phyloP scores from a whole-genome alignment of 805 yeast species.

The Saccharomycopsis babjevae region DNA sequence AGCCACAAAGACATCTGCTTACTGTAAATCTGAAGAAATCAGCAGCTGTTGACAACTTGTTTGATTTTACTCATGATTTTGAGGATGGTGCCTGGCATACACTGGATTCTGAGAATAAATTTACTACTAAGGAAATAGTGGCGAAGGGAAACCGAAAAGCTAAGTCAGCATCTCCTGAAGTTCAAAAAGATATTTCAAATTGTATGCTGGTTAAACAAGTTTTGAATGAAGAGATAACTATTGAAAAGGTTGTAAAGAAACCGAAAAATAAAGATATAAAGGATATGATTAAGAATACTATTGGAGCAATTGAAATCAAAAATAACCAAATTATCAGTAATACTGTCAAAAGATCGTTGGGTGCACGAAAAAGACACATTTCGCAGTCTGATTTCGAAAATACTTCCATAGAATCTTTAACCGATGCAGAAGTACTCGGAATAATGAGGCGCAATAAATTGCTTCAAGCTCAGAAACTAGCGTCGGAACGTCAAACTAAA shows the following conservation, averaged over 20 bases:
- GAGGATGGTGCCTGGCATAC: not conserved
- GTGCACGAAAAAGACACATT: not conserved
- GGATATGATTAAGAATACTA: conserved; percentile 16
- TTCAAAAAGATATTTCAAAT: not conserved
- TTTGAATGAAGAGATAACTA: conserved; percentile 8
- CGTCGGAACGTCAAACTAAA: not conserved
- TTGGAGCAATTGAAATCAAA: conserved; percentile 15
- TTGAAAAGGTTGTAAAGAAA: conserved; percentile 16
- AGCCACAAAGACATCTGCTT: not conserved
- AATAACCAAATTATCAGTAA: conserved; percentile 15
- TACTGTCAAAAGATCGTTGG: conserved; percentile 13
- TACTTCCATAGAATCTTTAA: not conserved
- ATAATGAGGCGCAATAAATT: conserved; percentile 1
- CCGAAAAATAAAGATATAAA: conserved; percentile 12
- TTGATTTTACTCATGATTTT: conserved; percentile 2
- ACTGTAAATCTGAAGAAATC: not conserved
- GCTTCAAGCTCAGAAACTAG: not conserved
- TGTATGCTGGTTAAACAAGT: not conserved
- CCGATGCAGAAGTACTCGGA: conserved; percentile 10
- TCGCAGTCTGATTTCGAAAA: not conserved
- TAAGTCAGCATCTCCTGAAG: not conserved
- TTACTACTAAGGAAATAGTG: no score
- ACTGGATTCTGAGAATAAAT: not conserved
- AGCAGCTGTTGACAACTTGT: conserved; percentile 2
- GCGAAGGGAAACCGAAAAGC: not conserved